Evolutionary conservation across 2,329 filamentous ascomycete species (phyloP).

Genomic region (Colletotrichum somersetense): DNA sequence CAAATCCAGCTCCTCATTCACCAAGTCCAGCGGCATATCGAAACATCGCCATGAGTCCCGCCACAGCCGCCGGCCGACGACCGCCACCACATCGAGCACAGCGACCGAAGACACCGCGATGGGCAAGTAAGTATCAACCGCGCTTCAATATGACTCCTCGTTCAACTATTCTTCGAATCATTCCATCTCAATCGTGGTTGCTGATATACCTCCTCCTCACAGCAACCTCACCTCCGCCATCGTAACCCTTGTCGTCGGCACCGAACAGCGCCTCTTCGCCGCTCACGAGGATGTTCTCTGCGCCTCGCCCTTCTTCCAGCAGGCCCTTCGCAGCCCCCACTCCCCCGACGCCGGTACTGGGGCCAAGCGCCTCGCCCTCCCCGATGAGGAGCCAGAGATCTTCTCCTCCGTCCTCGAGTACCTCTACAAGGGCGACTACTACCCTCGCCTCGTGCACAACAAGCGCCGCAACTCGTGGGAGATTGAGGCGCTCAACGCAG

Average conservation of each 20-base stretch:
- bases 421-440: slow-evolving; percentile 95
- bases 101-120: slow-evolving; percentile 56
- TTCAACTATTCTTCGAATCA: neutral
- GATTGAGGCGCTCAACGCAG: slow-evolving; percentile 72
- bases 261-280: slow-evolving; percentile 87
- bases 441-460: slow-evolving; percentile 84
- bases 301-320: slow-evolving; percentile 82
- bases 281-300: slow-evolving; percentile 89
- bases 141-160: neutral
- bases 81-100: slow-evolving; percentile 55
- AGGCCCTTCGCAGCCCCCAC: slow-evolving; percentile 71
- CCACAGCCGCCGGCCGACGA: slow-evolving; percentile 61
- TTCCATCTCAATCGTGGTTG: neutral
- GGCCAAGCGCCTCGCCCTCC: slow-evolving; percentile 79
- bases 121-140: slow-evolving; percentile 56
- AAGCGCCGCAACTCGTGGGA: slow-evolving; percentile 85
- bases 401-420: slow-evolving; percentile 93
- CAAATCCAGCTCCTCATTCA: slow-evolving; percentile 68
- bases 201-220: slow-evolving; percentile 35
- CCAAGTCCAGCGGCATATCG: slow-evolving; percentile 65
- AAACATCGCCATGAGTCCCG: slow-evolving; percentile 67
- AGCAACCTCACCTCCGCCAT: slow-evolving; percentile 75
- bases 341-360: slow-evolving; percentile 66
- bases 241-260: slow-evolving; percentile 84
- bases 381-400: slow-evolving; percentile 89